Percentiles rank a stretch among this genome's conserved stretches.
These are phyloP conservation scores for Dothideomycetes sp. DNA, from an alignment of 2,329 filamentous ascomycete genomes.

Conservation along the genomic window DNA sequence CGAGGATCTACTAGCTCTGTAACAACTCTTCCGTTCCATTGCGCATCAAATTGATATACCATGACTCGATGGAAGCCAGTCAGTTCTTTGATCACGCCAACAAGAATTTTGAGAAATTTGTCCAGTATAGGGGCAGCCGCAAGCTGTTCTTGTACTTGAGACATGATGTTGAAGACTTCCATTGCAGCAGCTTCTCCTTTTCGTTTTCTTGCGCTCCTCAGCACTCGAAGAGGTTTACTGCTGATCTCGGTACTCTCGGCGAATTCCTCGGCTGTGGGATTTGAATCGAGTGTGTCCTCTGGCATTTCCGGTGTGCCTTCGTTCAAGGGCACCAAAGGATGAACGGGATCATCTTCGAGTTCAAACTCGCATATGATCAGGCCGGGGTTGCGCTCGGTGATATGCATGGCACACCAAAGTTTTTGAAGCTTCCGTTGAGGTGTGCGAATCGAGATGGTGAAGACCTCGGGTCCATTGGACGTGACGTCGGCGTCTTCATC, in stretches of 20 bases:
- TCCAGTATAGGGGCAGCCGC: conserved; percentile 62
- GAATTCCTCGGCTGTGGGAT: conserved; percentile 65
- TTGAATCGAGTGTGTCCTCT: conserved; percentile 63
- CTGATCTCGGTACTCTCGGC: conserved; percentile 64
- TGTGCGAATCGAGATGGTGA: conserved; percentile 63
- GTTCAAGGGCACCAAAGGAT: conserved; percentile 55
- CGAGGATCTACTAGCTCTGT: conserved; percentile 76
- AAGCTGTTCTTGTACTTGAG: conserved; percentile 82
- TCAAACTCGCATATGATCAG: conserved; percentile 84
- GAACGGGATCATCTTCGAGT: conserved; percentile 62
- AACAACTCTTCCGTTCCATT: conserved; percentile 78
- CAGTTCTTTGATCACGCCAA: conserved; percentile 79
- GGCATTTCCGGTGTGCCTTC: conserved; percentile 54
- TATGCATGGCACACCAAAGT: conserved; percentile 81
- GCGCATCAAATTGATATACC: conserved; percentile 81
- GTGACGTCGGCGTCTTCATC: conserved; percentile 71
- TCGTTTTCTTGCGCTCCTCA: conserved; percentile 65
- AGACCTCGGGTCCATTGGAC: conserved; percentile 74
- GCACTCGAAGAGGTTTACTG: conserved; percentile 67
- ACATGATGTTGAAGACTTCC: conserved; percentile 87
- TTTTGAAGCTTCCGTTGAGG: conserved; percentile 51
- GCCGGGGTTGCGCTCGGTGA: conserved; percentile 57
- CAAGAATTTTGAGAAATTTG: conserved; percentile 67
- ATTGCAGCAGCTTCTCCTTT: conserved; percentile 73
- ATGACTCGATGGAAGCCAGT: conserved; percentile 89